A percentile compares a stretch with the other conserved stretches of the same genome.
Conservation (phyloP, 192 early-diverging fungal species). For the Linnemannia zychae region DNA sequence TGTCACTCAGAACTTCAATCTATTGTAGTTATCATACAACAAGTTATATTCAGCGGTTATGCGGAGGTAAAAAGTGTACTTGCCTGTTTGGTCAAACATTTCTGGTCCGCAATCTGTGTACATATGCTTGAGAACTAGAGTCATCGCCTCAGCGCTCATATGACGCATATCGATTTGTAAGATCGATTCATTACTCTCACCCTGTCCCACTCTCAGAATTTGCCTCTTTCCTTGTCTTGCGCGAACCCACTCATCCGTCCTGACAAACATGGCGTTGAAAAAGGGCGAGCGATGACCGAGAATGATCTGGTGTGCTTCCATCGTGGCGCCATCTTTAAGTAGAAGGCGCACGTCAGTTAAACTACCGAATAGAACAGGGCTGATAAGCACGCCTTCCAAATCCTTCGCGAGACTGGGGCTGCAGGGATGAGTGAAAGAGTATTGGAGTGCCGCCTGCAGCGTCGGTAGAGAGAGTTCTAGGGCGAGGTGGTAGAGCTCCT, state of each 20-base stretch:
- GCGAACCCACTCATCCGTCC: slow-evolving; percentile 64
- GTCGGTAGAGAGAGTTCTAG: slow-evolving; percentile 51
- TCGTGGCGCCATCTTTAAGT: slow-evolving; percentile 39
- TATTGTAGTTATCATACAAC: too few relatives aligned
- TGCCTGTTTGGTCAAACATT: slow-evolving; percentile 57
- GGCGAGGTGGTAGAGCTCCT: slow-evolving; percentile 53
- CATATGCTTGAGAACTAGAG: slow-evolving; percentile 65
- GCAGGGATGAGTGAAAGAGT: slow-evolving; percentile 54
- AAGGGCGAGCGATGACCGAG: slow-evolving; percentile 73
- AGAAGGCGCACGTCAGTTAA: slow-evolving; percentile 42
- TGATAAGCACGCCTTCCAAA: slow-evolving; percentile 21
- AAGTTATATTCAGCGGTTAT: too few relatives aligned
- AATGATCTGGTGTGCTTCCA: slow-evolving; percentile 64
- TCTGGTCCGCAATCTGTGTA: slow-evolving; percentile 64
- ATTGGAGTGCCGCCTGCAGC: slow-evolving; percentile 54
- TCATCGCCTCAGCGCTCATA: slow-evolving; percentile 62
- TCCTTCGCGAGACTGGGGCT: slow-evolving; percentile 41
- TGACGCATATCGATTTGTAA: slow-evolving; percentile 68
- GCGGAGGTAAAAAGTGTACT: not conserved
- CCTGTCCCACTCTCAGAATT: not conserved
- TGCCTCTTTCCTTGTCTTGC: slow-evolving; percentile 24
- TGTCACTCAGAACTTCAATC: too few relatives aligned
- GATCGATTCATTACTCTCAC: not conserved
- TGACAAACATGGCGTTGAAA: slow-evolving; percentile 72
- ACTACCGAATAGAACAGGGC: not conserved